Evolutionary conservation across 1,284 basidiomycete genomes (phyloP).

Genomic region (Meripilus lineatus): DNA sequence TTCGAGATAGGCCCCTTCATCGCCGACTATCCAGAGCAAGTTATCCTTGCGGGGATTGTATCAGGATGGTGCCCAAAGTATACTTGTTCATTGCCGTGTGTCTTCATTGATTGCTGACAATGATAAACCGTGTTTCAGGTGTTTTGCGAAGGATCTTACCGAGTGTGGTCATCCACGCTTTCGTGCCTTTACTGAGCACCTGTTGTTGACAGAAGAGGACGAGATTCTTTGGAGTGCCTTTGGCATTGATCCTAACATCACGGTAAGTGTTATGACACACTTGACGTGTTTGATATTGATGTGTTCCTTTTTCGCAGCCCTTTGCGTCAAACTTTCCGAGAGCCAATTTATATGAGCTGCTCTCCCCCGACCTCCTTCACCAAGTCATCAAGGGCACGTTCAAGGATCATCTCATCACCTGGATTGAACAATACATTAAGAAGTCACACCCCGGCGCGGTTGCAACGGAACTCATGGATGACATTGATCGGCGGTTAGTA

Average conservation of each 20-base stretch:
- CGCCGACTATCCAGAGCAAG: conserved; percentile 28
- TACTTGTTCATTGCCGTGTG: conserved; percentile 8
- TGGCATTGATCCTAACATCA: background rate
- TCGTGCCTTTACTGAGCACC: background rate
- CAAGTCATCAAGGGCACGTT: too few species aligned
- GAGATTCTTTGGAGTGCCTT: background rate
- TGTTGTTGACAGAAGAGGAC: background rate
- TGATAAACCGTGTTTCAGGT: conserved; percentile 17
- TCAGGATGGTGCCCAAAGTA: conserved; percentile 25
- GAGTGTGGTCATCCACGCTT: conserved; percentile 17
- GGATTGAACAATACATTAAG: too few species aligned
- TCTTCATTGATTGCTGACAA: conserved; percentile 18
- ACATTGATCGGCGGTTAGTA: conserved; percentile 16
- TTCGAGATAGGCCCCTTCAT: too few species aligned
- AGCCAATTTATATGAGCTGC: conserved; percentile 13
- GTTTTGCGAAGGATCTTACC: conserved; percentile 22
- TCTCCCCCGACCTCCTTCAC: too few species aligned
- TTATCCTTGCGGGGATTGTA: conserved; percentile 17
- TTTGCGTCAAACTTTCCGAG: conserved; percentile 5
- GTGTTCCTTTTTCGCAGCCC: background rate
- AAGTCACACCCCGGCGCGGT: conserved; percentile 2
- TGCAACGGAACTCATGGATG: conserved; percentile 3
- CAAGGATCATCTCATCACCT: too few species aligned
- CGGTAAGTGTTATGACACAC: background rate
- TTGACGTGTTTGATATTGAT: background rate